Evolutionary conservation across 2,329 filamentous ascomycete species (phyloP).

Genomic region (Neofusicoccum laricinum): DNA sequence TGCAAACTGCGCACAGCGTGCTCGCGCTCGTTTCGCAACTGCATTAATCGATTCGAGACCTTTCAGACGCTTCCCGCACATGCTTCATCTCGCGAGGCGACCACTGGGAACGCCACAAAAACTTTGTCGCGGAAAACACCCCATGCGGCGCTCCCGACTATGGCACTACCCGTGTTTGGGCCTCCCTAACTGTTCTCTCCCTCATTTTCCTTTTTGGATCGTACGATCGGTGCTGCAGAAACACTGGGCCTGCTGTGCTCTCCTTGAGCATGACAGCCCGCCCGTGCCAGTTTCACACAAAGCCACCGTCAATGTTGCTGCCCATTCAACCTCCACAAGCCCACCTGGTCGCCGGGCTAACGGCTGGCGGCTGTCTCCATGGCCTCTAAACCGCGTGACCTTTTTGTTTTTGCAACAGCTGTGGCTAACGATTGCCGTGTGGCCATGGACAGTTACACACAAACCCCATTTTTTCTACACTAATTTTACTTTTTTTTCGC

Average conservation of each 20-base stretch:
- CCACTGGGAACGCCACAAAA: neutral
- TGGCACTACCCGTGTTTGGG: neutral
- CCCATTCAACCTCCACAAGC: neutral
- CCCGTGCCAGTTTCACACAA: slow-evolving; percentile 4
- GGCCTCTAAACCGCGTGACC: neutral
- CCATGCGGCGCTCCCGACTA: neutral
- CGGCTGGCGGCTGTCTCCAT: neutral
- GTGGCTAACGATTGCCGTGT: neutral
- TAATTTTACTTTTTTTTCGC: neutral
- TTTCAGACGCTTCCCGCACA: neutral
- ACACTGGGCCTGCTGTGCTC: neutral
- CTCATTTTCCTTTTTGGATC: slow-evolving; percentile 2
- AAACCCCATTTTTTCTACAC: neutral
- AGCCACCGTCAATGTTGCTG: neutral
- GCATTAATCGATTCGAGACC: neutral
- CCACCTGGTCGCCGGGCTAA: neutral
- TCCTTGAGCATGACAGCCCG: neutral
- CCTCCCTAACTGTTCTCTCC: neutral
- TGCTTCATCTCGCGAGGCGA: slow-evolving; percentile 3
- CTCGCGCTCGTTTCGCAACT: neutral
- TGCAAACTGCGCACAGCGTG: neutral
- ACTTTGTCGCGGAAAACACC: neutral
- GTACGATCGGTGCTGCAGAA: slow-evolving; percentile 5
- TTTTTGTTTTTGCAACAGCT: neutral
- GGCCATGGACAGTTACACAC: neutral